These are phyloP conservation scores for Elsinoe necatrix DNA, from an alignment of 2,329 filamentous ascomycete species.

Conservation along the genomic window DNA sequence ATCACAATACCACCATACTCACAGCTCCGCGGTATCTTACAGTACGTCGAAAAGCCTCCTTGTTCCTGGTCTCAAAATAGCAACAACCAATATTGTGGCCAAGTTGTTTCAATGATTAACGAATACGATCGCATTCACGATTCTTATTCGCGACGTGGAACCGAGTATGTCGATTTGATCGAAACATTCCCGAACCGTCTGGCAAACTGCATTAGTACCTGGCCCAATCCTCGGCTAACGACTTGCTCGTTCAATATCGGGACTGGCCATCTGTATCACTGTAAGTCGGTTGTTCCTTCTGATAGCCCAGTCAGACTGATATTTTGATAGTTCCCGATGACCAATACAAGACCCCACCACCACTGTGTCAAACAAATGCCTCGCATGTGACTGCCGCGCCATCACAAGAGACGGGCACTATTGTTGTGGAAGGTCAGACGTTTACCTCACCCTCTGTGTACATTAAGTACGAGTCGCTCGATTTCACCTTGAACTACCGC, in stretches of 20 bases:
- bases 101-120: not conserved
- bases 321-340: not conserved
- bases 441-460: not conserved
- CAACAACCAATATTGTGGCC: not conserved
- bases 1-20: not conserved
- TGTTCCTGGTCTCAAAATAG: not conserved
- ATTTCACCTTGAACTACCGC: not conserved
- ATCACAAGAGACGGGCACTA: not conserved
- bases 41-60: not conserved
- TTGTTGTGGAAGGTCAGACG: not conserved
- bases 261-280: not conserved
- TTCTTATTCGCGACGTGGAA: not conserved
- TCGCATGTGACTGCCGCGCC: not conserved
- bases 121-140: not conserved
- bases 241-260: not conserved
- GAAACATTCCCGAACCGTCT: not conserved
- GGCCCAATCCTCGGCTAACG: not conserved
- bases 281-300: not conserved
- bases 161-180: not conserved
- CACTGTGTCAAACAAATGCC: not conserved
- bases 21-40: not conserved
- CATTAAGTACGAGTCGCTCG: not conserved
- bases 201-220: not conserved
- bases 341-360: not conserved
- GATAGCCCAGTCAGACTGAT: too few relatives aligned